These are phyloP conservation scores for Synchytrium microbalum DNA, from an alignment of 371 early-diverging fungal species.

Conservation along the genomic window DNA sequence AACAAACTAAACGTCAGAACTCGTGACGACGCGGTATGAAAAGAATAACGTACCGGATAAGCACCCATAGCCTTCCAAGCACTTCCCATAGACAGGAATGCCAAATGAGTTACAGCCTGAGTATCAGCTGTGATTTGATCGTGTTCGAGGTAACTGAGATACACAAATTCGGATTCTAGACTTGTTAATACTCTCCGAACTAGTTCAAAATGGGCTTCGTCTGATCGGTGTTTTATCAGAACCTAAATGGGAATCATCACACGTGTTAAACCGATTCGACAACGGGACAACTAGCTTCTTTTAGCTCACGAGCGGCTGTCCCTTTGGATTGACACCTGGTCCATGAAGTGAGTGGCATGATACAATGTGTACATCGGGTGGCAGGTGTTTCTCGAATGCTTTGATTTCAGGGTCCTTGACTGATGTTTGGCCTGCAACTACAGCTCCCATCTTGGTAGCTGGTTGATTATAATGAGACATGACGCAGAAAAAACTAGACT, in stretches of 20 bases:
- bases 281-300: no score
- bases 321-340: constrained; percentile 73
- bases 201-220: constrained; percentile 49
- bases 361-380: constrained; percentile 83
- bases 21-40: no score
- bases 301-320: constrained; percentile 75
- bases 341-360: constrained; percentile 95
- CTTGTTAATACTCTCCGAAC: constrained; percentile 59
- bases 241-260: constrained; percentile 28
- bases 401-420: constrained; percentile 88
- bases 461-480: constrained; percentile 1
- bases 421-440: constrained; percentile 72
- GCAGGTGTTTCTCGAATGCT: constrained; percentile 79
- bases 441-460: constrained; percentile 83
- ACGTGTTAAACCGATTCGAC: background rate
- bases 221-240: constrained; percentile 66
- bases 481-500: background rate
- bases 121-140: constrained; percentile 95
- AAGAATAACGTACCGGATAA: constrained; percentile 59
- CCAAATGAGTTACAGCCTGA: constrained; percentile 93
- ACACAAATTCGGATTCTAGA: constrained; percentile 72
- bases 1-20: background rate
- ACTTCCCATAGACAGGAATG: constrained; percentile 89
- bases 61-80: constrained; percentile 79
- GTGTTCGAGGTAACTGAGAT: constrained; percentile 73